These are phyloP conservation scores for Kwoniella botswanensis DNA, from an alignment of 768 basidiomycete genomes.

Conservation along the genomic window DNA sequence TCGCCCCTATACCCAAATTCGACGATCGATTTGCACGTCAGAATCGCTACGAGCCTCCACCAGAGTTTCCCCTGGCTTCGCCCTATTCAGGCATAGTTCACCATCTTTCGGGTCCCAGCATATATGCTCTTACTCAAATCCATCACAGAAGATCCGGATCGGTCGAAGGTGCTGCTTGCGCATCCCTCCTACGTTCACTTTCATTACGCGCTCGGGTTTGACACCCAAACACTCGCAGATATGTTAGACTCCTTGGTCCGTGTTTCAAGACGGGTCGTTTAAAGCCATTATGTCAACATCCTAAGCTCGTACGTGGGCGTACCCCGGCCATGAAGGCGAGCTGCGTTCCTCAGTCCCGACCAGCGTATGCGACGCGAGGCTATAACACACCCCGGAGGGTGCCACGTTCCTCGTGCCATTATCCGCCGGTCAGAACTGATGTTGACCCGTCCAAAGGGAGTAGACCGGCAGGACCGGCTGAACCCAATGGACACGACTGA, in stretches of 20 bases:
- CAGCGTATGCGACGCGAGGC: conserved; percentile 64
- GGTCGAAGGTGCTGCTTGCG: conserved; percentile 75
- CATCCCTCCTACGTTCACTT: conserved; percentile 69
- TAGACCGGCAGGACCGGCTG: conserved; percentile 66
- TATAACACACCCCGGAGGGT: conserved; percentile 70
- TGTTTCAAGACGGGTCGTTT: conserved; percentile 82
- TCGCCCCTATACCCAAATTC: conserved; percentile 95
- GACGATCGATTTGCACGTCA: conserved; percentile 96
- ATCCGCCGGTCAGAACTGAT: conserved; percentile 69
- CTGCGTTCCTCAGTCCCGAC: conserved; percentile 71
- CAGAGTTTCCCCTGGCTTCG: conserved; percentile 95
- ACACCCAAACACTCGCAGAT: conserved; percentile 78
- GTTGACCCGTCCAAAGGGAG: conserved; percentile 68
- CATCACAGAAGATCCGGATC: conserved; percentile 74
- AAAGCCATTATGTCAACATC: conserved; percentile 80
- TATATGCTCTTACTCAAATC: conserved; percentile 79
- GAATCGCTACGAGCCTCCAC: conserved; percentile 94
- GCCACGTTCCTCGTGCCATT: conserved; percentile 66
- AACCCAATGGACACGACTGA: conserved; percentile 66
- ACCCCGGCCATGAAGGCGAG: conserved; percentile 63
- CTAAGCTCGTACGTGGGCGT: conserved; percentile 67
- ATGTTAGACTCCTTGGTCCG: conserved; percentile 88
- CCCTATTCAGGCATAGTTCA: conserved; percentile 89
- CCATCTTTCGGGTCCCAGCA: conserved; percentile 89
- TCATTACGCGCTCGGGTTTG: conserved; percentile 70